These are phyloP conservation scores for Leucocoprinus sp. DNA, from an alignment of 768 basidiomycete genomes.

Conservation along the genomic window DNA sequence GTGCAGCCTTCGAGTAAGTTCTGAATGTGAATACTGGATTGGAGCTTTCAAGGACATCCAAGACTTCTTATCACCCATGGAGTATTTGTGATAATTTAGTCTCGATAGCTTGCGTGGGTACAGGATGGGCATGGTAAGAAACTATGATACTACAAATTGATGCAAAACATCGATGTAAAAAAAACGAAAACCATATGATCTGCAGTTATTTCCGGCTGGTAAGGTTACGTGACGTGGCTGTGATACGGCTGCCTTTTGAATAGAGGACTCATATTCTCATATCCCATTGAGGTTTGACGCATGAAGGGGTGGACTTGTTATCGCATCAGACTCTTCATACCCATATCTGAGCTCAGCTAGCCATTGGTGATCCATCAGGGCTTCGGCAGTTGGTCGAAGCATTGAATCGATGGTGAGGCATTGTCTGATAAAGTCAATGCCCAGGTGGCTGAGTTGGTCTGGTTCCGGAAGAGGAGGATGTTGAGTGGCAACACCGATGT, in stretches of 20 bases:
- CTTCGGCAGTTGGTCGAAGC: conserved; percentile 73
- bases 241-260: conserved; percentile 54
- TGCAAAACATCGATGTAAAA: conserved; percentile 1
- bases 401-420: conserved; percentile 86
- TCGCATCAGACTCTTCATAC: conserved; percentile 56
- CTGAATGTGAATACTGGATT: no score
- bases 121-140: not conserved
- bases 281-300: conserved; percentile 34
- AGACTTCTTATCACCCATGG: no score
- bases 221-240: conserved; percentile 42
- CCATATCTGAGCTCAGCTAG: conserved; percentile 76
- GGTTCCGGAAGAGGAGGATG: conserved; percentile 93
- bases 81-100: no score
- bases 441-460: conserved; percentile 78
- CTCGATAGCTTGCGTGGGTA: not conserved
- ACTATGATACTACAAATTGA: conserved; percentile 4
- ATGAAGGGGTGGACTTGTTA: conserved; percentile 35
- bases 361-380: conserved; percentile 87
- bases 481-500: conserved; percentile 93
- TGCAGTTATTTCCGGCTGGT: conserved; percentile 26
- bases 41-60: no score
- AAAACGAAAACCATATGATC: conserved; percentile 1
- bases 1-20: no score
- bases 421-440: conserved; percentile 89
- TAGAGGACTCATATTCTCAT: conserved; percentile 39